Evolutionary conservation across 2,329 filamentous ascomycete genomes (phyloP).

Genomic region (Talaromyces sp.): DNA sequence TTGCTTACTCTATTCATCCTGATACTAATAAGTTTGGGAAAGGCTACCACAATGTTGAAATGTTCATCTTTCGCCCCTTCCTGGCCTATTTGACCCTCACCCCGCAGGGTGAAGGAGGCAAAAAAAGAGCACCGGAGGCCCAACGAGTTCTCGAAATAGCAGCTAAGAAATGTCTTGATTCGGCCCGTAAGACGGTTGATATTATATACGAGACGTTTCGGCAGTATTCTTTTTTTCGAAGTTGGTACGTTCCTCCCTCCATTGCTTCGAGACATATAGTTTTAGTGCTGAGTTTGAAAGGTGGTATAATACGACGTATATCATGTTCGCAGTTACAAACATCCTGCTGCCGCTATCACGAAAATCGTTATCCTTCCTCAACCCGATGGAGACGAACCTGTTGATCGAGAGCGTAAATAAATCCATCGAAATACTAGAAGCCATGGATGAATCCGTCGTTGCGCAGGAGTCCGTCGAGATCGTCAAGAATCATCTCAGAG

Average conservation of each 20-base stretch:
- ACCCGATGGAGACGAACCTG: background rate
- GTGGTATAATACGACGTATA: slow-evolving; percentile 45
- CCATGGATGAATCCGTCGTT: slow-evolving; percentile 43
- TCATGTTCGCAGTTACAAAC: slow-evolving; percentile 36
- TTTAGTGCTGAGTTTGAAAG: no score
- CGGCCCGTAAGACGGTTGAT: slow-evolving; percentile 40
- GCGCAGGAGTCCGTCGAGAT: slow-evolving; percentile 40
- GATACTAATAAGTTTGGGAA: background rate
- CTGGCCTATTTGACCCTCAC: background rate
- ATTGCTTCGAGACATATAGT: no score
- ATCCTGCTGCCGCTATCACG: background rate
- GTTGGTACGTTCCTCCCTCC: slow-evolving; percentile 27
- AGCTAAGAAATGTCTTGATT: slow-evolving; percentile 19
- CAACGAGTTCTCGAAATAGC: background rate
- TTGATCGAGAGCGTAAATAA: slow-evolving; percentile 32
- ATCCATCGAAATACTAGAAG: slow-evolving; percentile 39
- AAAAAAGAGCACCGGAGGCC: background rate
- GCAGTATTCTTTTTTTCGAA: slow-evolving; percentile 41
- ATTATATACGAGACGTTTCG: slow-evolving; percentile 40
- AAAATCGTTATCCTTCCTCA: background rate
- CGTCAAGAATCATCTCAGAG: slow-evolving; percentile 32
- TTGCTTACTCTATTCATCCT: background rate
- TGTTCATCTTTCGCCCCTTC: background rate
- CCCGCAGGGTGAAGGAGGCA: background rate
- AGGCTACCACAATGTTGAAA: background rate